These are phyloP conservation scores for Geotrichum aggregatum DNA, from an alignment of 1,139 yeast species.

Conservation along the genomic window DNA sequence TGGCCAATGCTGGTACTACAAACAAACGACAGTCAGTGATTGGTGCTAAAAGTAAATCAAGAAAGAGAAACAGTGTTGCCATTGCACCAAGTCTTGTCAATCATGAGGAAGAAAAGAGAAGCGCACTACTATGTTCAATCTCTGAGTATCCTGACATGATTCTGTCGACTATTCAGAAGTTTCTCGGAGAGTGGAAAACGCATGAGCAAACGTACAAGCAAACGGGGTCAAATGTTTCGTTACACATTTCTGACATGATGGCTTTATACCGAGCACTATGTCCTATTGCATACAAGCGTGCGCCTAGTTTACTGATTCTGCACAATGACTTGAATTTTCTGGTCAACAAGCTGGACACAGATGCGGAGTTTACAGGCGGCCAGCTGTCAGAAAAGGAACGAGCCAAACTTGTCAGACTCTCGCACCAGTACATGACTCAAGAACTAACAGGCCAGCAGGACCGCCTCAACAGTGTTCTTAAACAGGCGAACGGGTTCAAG, in stretches of 20 bases:
- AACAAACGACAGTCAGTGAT: constrained; percentile 1
- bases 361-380: constrained; percentile 4
- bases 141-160: constrained; percentile 16
- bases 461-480: constrained; percentile 11
- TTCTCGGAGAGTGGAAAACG: constrained; percentile 12
- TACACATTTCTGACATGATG: constrained; percentile 29
- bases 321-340: constrained; percentile 28
- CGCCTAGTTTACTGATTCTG: constrained; percentile 24
- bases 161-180: constrained; percentile 8
- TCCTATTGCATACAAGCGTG: constrained; percentile 25
- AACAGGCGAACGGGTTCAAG: constrained; percentile 27
- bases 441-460: constrained; percentile 11
- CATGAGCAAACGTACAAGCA: background rate
- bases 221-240: constrained; percentile 10
- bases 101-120: constrained; percentile 7
- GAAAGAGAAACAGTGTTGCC: background rate
- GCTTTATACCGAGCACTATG: constrained; percentile 32
- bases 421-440: constrained; percentile 1
- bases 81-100: background rate
- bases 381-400: constrained; percentile 6
- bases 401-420: background rate
- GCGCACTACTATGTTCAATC: constrained; percentile 15
- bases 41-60: background rate
- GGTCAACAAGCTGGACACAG: constrained; percentile 15
- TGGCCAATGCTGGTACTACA: constrained; percentile 2